These are phyloP conservation scores for Cercospora sojina DNA, from an alignment of 2,329 filamentous ascomycete species.

Conservation along the genomic window DNA sequence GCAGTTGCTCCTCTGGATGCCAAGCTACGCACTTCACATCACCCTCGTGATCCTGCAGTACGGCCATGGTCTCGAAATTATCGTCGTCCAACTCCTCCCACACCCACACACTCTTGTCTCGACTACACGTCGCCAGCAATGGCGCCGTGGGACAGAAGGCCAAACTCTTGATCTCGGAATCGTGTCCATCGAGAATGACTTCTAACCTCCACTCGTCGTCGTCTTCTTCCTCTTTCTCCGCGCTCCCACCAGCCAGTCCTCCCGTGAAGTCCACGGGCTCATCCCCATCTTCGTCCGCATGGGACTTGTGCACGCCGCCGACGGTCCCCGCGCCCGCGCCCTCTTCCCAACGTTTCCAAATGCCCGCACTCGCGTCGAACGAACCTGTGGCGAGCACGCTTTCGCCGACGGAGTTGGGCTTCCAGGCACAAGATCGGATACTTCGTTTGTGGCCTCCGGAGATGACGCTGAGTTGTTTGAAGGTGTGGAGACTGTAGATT, in stretches of 20 bases:
- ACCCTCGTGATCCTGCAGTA: constrained; percentile 88
- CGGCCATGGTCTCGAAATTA: constrained; percentile 95
- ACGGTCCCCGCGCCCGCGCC: constrained; percentile 28
- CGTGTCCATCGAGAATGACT: constrained; percentile 89
- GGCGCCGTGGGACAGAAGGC: constrained; percentile 71
- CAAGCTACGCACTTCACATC: constrained; percentile 94
- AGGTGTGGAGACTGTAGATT: constrained; percentile 81
- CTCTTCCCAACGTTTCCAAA: constrained; percentile 66
- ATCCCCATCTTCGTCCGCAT: constrained; percentile 12
- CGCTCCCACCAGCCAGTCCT: constrained; percentile 33
- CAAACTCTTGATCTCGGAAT: constrained; percentile 85
- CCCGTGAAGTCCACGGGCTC: constrained; percentile 37
- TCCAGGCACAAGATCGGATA: constrained; percentile 85
- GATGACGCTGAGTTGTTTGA: constrained; percentile 74
- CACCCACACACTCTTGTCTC: constrained; percentile 96
- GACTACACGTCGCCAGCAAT: constrained; percentile 82
- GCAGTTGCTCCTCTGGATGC: constrained; percentile 76
- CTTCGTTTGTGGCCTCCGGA: constrained; percentile 87
- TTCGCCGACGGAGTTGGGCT: constrained; percentile 63
- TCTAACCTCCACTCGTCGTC: constrained; percentile 90
- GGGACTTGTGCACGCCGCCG: constrained; percentile 8
- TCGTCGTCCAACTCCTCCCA: constrained; percentile 97
- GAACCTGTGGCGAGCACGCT: constrained; percentile 86
- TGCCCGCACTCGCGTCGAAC: constrained; percentile 87
- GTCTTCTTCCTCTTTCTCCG: constrained; percentile 52